These are phyloP conservation scores for Meyerozyma elateridarum DNA, from an alignment of 1,139 yeast genomes.

Conservation along the genomic window DNA sequence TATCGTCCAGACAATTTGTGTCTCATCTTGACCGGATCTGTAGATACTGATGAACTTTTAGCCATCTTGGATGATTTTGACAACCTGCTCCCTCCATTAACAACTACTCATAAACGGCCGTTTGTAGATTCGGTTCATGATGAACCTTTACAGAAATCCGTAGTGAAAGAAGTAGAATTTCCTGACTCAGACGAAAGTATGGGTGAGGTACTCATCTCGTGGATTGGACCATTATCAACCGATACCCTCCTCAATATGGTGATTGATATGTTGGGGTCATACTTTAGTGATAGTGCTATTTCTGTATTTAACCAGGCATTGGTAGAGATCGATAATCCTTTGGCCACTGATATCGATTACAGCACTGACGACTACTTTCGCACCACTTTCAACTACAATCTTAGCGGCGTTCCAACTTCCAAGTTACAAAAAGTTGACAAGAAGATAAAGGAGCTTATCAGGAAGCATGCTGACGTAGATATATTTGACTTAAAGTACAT, in stretches of 20 bases:
- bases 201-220: constrained; percentile 70
- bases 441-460: constrained; percentile 47
- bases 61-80: constrained; percentile 63
- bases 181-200: constrained; percentile 87
- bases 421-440: constrained; percentile 49
- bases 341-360: constrained; percentile 67
- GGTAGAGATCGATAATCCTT: constrained; percentile 79
- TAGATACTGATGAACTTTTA: constrained; percentile 70
- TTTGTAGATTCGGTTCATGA: constrained; percentile 70
- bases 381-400: constrained; percentile 52
- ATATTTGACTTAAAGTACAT: constrained; percentile 62
- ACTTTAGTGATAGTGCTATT: constrained; percentile 71
- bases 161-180: constrained; percentile 57
- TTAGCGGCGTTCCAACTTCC: constrained; percentile 76
- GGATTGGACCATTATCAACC: constrained; percentile 75
- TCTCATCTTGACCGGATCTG: constrained; percentile 76
- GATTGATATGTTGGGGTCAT: constrained; percentile 65
- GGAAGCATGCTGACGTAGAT: constrained; percentile 41
- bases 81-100: constrained; percentile 40
- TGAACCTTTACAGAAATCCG: constrained; percentile 36
- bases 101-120: constrained; percentile 50
- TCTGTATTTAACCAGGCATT: constrained; percentile 62
- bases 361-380: constrained; percentile 67
- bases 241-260: constrained; percentile 60
- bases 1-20: constrained; percentile 85